Base-by-base conservation (phyloP, 2,329 filamentous ascomycete species). In the Alternaria novae-zelandiae region DNA sequence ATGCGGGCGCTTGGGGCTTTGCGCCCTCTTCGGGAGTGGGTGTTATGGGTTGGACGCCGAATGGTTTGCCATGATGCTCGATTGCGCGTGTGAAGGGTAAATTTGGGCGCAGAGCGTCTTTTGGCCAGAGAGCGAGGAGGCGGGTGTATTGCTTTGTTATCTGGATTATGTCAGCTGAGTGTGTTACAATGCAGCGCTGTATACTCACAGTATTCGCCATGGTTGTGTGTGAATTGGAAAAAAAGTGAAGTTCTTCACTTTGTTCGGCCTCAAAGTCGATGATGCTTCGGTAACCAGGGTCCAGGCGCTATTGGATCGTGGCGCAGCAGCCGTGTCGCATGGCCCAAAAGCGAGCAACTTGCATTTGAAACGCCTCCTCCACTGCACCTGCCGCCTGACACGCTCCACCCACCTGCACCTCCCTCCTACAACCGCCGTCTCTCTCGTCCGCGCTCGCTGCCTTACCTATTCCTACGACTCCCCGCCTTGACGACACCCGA, bases 91-190 rank as follows among this genome's bases (percentile, higher is more conserved):
- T 80, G 75, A 85, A 84, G 66, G 79, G 77, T 56, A 83, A 73
- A 63, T 81, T 79, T 13, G 85, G 85, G 25, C 85, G 84, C 41
- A 86, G 81, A 43, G 76, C 71, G 74, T 86, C 85, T 63, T 79
- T 78, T 25, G 85, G 85, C 85, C 85, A 86, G 72, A 80, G 80
- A 60, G 77, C 64, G 58, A 85, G 76, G 69, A 85, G 80, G 72
- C 85, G 83, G 12, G 81, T 75, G 78, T 86, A 86, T 74, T 86
- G 83, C 61, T 81, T 81, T 70, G 78, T 70, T 69, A 83, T 77
- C 69, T 70, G n/a, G 5, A 10, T 6, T 10, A 15, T 13, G 44
- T 69, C 28, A 63, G 66, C 55, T 51, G 4, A 15, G 21, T 23
- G 5, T 49, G 11, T 20, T 43, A 13, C 10, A 21, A 26, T 30